These are phyloP conservation scores for Cercophora scortea DNA, from an alignment of 495 filamentous ascomycete species.

Conservation along the genomic window DNA sequence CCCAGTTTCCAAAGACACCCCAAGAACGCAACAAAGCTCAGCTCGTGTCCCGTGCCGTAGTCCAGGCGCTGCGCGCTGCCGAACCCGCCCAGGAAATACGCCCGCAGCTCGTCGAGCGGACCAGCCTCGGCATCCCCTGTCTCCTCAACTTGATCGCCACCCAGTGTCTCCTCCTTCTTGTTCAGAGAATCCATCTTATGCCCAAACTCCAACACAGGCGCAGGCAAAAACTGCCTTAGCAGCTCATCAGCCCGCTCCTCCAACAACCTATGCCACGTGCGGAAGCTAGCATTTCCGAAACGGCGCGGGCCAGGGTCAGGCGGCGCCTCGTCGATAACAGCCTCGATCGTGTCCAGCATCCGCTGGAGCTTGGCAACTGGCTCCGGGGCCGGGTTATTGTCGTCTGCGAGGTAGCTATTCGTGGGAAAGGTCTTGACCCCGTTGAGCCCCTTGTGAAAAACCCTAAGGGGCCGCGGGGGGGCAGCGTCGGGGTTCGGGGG, in stretches of 20 bases:
- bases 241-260: constrained; percentile 49
- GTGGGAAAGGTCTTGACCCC: constrained; percentile 42
- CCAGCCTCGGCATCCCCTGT: not conserved
- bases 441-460: not conserved
- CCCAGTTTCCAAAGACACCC: constrained; percentile 85
- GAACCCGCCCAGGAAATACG: constrained; percentile 81
- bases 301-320: constrained; percentile 77
- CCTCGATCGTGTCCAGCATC: constrained; percentile 53
- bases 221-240: constrained; percentile 54
- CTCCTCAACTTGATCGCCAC: not conserved
- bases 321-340: constrained; percentile 68
- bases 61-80: constrained; percentile 85
- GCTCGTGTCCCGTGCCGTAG: constrained; percentile 93
- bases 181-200: not conserved
- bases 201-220: constrained; percentile 36
- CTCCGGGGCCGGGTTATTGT: constrained; percentile 4
- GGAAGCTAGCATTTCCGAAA: constrained; percentile 87
- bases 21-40: constrained; percentile 89
- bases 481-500: too few species aligned
- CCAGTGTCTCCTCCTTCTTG: too few species aligned
- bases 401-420: constrained; percentile 10
- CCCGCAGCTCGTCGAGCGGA: constrained; percentile 52
- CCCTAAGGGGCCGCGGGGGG: too few species aligned
- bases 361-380: constrained; percentile 56
- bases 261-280: constrained; percentile 69